Conservation (phyloP, 768 basidiomycete species). For the Amanita subjunquillea region DNA sequence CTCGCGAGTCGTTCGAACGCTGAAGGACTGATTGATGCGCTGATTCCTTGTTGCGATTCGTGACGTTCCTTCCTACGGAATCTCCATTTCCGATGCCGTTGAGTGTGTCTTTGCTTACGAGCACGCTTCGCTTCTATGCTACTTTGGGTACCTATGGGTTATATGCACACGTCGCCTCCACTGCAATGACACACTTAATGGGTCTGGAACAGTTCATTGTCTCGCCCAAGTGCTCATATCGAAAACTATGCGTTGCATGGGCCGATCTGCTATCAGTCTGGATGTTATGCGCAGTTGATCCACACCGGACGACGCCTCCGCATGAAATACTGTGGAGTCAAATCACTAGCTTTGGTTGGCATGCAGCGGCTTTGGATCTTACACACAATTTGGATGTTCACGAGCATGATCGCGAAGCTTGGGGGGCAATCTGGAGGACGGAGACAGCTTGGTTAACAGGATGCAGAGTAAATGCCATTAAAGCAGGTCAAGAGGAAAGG, state of each 20-base stretch:
- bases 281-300: conserved; percentile 81
- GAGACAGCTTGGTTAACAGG: conserved; percentile 72
- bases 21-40: conserved; percentile 37
- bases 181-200: conserved; percentile 46
- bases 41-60: conserved; percentile 64
- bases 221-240: conserved; percentile 25
- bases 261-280: conserved; percentile 54
- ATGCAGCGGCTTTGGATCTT: conserved; percentile 38
- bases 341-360: conserved; percentile 72
- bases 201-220: conserved; percentile 37
- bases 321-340: conserved; percentile 92
- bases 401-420: conserved; percentile 23
- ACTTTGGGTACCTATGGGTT: conserved; percentile 71
- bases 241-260: conserved; percentile 38
- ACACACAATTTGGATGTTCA: conserved; percentile 20
- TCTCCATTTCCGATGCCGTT: conserved; percentile 31
- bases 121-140: conserved; percentile 54
- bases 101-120: conserved; percentile 37
- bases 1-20: conserved; percentile 65
- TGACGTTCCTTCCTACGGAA: conserved; percentile 41
- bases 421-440: conserved; percentile 45
- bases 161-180: conserved; percentile 57
- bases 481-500: conserved; percentile 58
- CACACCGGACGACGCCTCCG: conserved; percentile 75
- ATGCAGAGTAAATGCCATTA: conserved; percentile 56